Percentiles rank a stretch among this genome's conserved stretches.
Evolutionary conservation across 306 rosid species (phyloP).

Genomic region (Casuarina equisetifolia): DNA sequence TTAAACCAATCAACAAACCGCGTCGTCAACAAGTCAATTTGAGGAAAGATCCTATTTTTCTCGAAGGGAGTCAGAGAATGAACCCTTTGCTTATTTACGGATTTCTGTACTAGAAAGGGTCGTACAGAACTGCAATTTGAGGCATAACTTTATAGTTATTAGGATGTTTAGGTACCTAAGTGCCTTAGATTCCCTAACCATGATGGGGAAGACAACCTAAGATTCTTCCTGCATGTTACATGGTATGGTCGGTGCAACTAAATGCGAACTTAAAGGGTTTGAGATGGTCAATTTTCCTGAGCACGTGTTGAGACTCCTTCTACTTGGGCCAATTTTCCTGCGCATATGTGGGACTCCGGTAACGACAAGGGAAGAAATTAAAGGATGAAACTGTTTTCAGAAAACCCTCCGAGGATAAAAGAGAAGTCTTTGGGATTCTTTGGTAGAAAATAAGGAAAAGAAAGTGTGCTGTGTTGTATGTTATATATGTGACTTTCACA

Average conservation of each 20-base stretch:
- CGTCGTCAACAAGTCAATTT: neutral
- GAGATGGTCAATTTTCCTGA: too few species aligned
- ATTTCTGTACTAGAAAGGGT: too few species aligned
- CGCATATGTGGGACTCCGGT: neutral
- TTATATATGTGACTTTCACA: too few species aligned
- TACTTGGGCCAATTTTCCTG: neutral
- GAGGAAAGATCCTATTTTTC: too few species aligned
- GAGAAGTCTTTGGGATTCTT: neutral
- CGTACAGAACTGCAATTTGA: too few species aligned
- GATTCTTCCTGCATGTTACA: neutral
- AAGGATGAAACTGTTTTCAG: neutral
- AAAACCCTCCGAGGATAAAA: neutral
- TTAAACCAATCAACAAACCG: neutral
- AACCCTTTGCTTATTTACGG: too few species aligned
- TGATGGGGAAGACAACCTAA: neutral
- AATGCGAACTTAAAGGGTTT: neutral
- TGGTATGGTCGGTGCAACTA: neutral
- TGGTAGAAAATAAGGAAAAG: neutral
- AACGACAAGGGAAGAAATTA: neutral
- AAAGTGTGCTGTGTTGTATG: neutral
- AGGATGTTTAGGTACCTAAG: too few species aligned
- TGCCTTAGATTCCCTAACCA: too few species aligned
- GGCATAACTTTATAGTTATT: too few species aligned
- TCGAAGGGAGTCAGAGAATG: too few species aligned
- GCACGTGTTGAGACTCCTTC: neutral